These are phyloP conservation scores for Rhypophila decipiens DNA, from an alignment of 495 filamentous ascomycete species.

Conservation along the genomic window DNA sequence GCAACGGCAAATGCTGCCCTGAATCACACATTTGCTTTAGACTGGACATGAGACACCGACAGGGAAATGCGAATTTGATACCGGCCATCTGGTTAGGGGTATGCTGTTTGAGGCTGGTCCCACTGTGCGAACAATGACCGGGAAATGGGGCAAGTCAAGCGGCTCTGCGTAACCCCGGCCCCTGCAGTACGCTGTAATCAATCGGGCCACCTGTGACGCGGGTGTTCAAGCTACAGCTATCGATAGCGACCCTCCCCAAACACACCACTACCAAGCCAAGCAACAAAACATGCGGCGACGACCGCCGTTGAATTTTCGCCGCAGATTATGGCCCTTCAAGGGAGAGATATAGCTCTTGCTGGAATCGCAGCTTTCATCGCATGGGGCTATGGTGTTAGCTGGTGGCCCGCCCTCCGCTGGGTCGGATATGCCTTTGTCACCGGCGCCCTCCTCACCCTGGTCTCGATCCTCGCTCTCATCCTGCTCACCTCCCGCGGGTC, in stretches of 20 bases:
- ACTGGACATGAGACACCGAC: too few relatives aligned
- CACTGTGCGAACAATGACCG: too few relatives aligned
- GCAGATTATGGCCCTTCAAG: conserved; percentile 68
- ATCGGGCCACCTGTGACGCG: background rate
- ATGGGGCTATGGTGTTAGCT: conserved; percentile 77
- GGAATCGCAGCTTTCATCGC: conserved; percentile 68
- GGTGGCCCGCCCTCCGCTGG: conserved; percentile 73
- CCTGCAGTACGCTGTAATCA: background rate
- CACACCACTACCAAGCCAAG: background rate
- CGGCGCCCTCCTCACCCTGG: conserved; percentile 51
- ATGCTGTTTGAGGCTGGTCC: too few relatives aligned
- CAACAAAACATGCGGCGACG: conserved; percentile 35
- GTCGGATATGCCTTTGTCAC: conserved; percentile 69
- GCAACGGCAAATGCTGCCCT: too few relatives aligned
- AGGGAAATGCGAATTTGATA: too few relatives aligned
- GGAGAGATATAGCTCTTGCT: conserved; percentile 66
- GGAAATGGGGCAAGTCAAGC: too few relatives aligned
- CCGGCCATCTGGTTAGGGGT: too few relatives aligned
- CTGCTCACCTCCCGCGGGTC: conserved; percentile 55
- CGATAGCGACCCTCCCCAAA: conserved; percentile 4
- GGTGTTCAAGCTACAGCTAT: background rate
- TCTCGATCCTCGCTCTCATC: conserved; percentile 49
- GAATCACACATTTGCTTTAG: too few relatives aligned
- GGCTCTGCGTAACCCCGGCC: background rate
- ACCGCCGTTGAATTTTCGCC: conserved; percentile 19